Conservation (phyloP, 1,284 basidiomycete genomes). For the Veloboletus limbatus region DNA sequence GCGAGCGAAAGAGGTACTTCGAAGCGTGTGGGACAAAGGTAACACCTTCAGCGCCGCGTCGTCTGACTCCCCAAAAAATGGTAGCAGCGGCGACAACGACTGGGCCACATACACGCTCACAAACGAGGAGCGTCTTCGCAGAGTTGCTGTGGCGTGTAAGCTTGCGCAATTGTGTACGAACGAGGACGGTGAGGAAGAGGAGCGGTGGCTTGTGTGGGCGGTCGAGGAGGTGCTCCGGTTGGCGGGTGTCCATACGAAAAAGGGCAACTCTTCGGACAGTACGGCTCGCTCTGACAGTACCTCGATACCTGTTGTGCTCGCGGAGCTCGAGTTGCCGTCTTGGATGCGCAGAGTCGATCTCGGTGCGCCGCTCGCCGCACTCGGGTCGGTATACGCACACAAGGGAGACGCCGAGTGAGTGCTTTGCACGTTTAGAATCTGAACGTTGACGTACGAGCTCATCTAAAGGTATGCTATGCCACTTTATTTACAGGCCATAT, state of each 20-base stretch:
- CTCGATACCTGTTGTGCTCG: constrained; percentile 33
- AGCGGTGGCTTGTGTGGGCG: constrained; percentile 59
- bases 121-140: constrained; percentile 53
- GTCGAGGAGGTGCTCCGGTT: constrained; percentile 57
- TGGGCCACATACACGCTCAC: constrained; percentile 33
- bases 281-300: background rate
- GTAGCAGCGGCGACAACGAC: background rate
- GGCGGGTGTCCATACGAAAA: constrained; percentile 23
- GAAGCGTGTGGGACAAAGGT: constrained; percentile 38
- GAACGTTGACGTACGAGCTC: background rate
- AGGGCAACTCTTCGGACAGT: background rate
- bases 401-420: constrained; percentile 62
- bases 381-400: constrained; percentile 61
- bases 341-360: constrained; percentile 64
- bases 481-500: constrained; percentile 64
- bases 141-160: constrained; percentile 63
- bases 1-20: constrained; percentile 54
- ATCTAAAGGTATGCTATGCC: constrained; percentile 56
- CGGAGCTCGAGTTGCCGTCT: constrained; percentile 54
- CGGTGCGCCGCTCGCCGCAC: constrained; percentile 65
- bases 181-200: constrained; percentile 43
- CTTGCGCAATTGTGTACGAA: constrained; percentile 56
- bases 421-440: constrained; percentile 1
- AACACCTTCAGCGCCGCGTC: background rate
- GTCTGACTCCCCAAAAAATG: background rate